phyloP scores from a whole-genome alignment of 2,329 filamentous ascomycete species.

The Arthrobotrys sphaeroides region DNA sequence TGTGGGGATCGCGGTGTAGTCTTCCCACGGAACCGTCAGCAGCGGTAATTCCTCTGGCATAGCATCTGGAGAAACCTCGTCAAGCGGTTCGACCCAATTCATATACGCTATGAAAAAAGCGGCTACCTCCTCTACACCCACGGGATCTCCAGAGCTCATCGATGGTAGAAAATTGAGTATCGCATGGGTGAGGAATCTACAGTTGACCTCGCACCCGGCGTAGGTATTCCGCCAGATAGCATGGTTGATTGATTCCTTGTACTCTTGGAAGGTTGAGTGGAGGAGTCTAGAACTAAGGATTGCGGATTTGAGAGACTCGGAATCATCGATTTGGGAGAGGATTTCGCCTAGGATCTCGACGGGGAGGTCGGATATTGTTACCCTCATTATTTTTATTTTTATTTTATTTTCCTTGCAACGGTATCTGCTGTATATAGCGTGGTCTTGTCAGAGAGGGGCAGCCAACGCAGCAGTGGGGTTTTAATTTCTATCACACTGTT shows the following conservation, averaged over 20 bases:
- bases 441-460: neutral
- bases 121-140: neutral
- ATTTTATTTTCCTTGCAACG: too few species aligned
- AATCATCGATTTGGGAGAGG: slow-evolving; percentile 11
- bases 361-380: neutral
- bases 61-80: neutral
- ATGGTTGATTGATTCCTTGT: neutral
- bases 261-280: neutral
- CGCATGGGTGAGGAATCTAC: slow-evolving; percentile 9
- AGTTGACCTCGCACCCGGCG: neutral
- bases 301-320: neutral
- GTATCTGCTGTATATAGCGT: too few species aligned
- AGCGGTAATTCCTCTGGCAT: neutral
- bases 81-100: neutral
- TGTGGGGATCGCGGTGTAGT: neutral
- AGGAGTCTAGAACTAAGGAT: neutral
- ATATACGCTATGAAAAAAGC: neutral
- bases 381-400: too few species aligned
- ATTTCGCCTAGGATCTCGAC: slow-evolving; percentile 12
- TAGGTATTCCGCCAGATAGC: neutral
- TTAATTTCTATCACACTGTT: too few species aligned
- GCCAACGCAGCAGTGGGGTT: neutral
- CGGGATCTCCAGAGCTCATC: neutral
- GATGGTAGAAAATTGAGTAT: neutral
- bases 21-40: neutral